Conservation (phyloP, 176 grass and related monocot species). For the Eremochloa ophiuroides region DNA sequence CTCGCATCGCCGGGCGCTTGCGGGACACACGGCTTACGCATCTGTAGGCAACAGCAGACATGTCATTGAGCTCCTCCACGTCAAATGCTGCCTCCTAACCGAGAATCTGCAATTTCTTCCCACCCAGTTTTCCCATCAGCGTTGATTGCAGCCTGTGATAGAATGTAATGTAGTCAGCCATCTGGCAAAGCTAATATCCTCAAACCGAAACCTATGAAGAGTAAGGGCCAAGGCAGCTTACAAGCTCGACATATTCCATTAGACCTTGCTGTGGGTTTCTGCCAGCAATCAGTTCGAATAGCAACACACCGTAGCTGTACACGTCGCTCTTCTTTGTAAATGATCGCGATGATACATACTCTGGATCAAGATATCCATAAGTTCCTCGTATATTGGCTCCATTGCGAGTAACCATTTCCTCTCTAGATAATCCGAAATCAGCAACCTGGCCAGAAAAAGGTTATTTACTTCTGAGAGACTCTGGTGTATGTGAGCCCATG, state of each 20-base stretch:
- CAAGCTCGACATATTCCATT: conserved; percentile 96
- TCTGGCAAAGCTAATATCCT: conserved; percentile 6
- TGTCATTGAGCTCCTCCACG: conserved; percentile 69
- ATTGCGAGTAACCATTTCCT: conserved; percentile 68
- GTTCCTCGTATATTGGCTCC: conserved; percentile 77
- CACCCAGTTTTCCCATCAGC: conserved; percentile 68
- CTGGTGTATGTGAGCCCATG: not conserved
- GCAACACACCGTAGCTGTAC: conserved; percentile 87
- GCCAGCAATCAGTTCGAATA: conserved; percentile 88
- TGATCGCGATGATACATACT: conserved; percentile 80
- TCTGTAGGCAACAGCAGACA: conserved; percentile 69
- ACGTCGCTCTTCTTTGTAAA: conserved; percentile 99
- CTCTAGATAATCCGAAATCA: conserved; percentile 95
- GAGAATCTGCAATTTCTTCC: conserved; percentile 82
- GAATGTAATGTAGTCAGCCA: conserved; percentile 22
- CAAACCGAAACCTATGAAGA: not conserved
- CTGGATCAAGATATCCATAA: conserved; percentile 86
- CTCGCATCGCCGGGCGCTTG: conserved; percentile 78
- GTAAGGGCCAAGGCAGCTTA: conserved; percentile 28
- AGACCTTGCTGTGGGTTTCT: conserved; percentile 95
- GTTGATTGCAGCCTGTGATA: conserved; percentile 75
- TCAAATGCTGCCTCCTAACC: conserved; percentile 66
- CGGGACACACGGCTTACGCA: conserved; percentile 64
- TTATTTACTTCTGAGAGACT: conserved; percentile 8
- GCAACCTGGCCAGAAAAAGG: conserved; percentile 63